Conservation (phyloP, 129 eudicot species). For the Centella asiatica region DNA sequence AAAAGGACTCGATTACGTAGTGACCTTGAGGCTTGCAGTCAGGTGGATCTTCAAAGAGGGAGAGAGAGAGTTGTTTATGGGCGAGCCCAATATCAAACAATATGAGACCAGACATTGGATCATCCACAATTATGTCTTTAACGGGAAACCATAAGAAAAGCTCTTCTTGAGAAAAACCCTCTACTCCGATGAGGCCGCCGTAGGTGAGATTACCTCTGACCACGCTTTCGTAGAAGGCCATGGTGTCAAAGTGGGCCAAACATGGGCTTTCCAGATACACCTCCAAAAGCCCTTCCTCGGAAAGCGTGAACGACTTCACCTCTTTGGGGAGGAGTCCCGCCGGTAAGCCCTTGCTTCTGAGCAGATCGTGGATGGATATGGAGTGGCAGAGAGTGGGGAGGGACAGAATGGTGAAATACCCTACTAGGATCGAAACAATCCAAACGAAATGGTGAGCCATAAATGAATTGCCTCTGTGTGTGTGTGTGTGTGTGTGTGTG, state of each 20-base stretch:
- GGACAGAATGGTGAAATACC: neutral
- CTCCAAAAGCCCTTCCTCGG: slow-evolving; percentile 38
- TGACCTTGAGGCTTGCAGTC: slow-evolving; percentile 50
- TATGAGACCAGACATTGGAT: slow-evolving; percentile 61
- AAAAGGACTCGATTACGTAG: neutral
- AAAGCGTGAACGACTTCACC: slow-evolving; percentile 43
- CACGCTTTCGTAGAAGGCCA: slow-evolving; percentile 59
- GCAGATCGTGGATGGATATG: slow-evolving; percentile 53
- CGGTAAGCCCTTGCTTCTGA: slow-evolving; percentile 54
- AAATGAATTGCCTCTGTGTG: neutral
- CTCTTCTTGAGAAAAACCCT: slow-evolving; percentile 69
- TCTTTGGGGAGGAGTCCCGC: slow-evolving; percentile 58
- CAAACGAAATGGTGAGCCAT: neutral
- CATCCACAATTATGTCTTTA: slow-evolving; percentile 49
- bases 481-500: too few species aligned
- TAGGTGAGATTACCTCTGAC: slow-evolving; percentile 70
- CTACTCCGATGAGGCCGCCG: slow-evolving; percentile 60
- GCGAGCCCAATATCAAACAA: slow-evolving; percentile 75
- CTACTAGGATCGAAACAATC: neutral
- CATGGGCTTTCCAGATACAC: slow-evolving; percentile 56
- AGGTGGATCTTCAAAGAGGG: slow-evolving; percentile 78
- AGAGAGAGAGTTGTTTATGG: slow-evolving; percentile 62
- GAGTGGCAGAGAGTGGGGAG: slow-evolving; percentile 12
- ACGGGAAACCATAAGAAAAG: slow-evolving; percentile 73
- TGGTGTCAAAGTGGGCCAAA: slow-evolving; percentile 54